A percentile compares a stretch with the other conserved stretches of the same genome.
Evolutionary conservation across 2,329 filamentous ascomycete species (phyloP).

Genomic region (Colletotrichum costaricense): DNA sequence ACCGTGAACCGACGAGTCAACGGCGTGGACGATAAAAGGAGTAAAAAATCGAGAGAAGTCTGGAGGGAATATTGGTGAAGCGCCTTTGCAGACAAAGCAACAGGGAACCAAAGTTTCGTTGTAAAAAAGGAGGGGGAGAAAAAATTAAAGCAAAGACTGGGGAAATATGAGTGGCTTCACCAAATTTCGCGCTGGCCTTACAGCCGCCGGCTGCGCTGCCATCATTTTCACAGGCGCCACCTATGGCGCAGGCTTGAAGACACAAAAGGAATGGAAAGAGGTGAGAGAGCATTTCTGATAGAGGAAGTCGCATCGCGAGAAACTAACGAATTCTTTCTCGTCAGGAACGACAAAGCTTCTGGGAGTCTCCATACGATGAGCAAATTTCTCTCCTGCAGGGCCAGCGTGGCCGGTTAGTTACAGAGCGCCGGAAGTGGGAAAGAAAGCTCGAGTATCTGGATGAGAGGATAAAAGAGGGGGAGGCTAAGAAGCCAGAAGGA

Average conservation of each 20-base stretch:
- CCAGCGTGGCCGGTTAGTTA: conserved; percentile 52
- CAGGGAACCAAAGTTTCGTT: not conserved
- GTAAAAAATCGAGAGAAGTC: conserved; percentile 38
- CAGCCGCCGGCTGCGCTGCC: conserved; percentile 58
- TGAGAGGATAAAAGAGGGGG: conserved; percentile 51
- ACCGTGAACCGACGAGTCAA: conserved; percentile 15
- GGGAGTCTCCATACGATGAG: conserved; percentile 52
- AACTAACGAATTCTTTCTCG: not conserved
- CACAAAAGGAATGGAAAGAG: conserved; percentile 57
- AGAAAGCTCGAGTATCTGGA: conserved; percentile 54
- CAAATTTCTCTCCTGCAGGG: conserved; percentile 58
- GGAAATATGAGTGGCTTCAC: conserved; percentile 30
- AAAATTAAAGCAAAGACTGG: not conserved
- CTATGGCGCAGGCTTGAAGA: conserved; percentile 62
- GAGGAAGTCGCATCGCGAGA: not conserved
- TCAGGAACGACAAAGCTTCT: conserved; percentile 50
- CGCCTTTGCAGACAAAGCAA: not conserved
- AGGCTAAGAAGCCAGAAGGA: conserved; percentile 37
- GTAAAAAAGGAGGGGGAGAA: conserved; percentile 36
- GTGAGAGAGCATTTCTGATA: conserved; percentile 42
- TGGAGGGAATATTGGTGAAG: conserved; percentile 44
- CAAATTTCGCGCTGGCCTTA: conserved; percentile 40
- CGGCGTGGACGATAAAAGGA: conserved; percentile 39
- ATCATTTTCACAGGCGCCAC: conserved; percentile 59
- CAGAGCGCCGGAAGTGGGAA: conserved; percentile 53